Evolutionary conservation across 1,284 basidiomycete species (phyloP).

Genomic region (Microbotryum intermedium): DNA sequence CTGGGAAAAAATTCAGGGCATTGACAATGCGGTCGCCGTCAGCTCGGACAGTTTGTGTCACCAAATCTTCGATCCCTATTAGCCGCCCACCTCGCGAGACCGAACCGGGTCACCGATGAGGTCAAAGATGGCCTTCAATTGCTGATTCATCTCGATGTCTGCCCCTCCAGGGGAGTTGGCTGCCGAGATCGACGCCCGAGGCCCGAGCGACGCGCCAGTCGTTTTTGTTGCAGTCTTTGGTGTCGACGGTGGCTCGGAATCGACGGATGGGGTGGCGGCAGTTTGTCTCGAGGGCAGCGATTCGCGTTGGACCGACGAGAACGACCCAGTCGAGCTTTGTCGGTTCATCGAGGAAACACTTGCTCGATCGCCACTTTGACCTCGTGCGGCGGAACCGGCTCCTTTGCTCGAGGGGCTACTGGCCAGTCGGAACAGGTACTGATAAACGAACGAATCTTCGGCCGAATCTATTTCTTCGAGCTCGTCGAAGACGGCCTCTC

Average conservation of each 20-base stretch:
- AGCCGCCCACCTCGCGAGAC: conserved; percentile 57
- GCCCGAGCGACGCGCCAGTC: neutral
- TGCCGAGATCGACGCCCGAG: neutral
- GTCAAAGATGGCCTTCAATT: conserved; percentile 72
- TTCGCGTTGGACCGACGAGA: neutral
- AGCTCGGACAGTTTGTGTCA: too few species aligned
- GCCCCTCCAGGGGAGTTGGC: conserved; percentile 10
- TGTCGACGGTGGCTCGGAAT: neutral
- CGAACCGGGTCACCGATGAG: conserved; percentile 76
- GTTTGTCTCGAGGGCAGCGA: neutral
- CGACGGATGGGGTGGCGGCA: too few species aligned
- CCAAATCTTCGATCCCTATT: neutral
- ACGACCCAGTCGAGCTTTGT: neutral
- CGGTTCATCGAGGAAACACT: too few species aligned
- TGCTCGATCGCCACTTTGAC: too few species aligned
- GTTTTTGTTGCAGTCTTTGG: neutral
- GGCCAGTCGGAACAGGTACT: conserved; percentile 35
- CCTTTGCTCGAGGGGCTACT: neutral
- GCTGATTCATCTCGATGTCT: conserved; percentile 37
- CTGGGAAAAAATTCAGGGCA: conserved; percentile 6
- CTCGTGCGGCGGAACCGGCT: too few species aligned
- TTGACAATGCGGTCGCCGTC: too few species aligned
- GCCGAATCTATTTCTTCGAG: conserved; percentile 37
- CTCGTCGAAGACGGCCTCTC: conserved; percentile 42
- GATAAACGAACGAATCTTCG: conserved; percentile 39